Conservation (phyloP, 2,329 filamentous ascomycete species). For the Metarhizium anisopliae region DNA sequence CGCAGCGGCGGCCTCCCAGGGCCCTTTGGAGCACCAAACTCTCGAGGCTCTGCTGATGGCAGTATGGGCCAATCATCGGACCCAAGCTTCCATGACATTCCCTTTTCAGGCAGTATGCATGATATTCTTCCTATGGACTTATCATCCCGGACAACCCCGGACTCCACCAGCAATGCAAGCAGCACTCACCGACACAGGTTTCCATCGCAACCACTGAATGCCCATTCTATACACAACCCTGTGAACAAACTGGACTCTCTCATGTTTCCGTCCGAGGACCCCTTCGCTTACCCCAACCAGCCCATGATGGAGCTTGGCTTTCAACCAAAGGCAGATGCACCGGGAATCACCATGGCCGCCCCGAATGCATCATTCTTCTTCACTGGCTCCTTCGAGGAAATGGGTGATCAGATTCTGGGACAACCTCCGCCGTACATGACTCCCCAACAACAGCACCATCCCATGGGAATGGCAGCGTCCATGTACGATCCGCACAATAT, state of each 20-base stretch:
- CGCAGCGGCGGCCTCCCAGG: slow-evolving; percentile 16
- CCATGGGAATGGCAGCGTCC: slow-evolving; percentile 31
- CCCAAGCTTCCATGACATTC: slow-evolving; percentile 24
- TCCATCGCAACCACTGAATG: slow-evolving; percentile 21
- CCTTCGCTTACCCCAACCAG: slow-evolving; percentile 72
- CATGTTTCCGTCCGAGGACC: slow-evolving; percentile 74
- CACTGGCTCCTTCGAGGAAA: slow-evolving; percentile 48
- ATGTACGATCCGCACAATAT: slow-evolving; percentile 36
- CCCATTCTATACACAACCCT: slow-evolving; percentile 27
- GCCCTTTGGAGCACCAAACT: slow-evolving; percentile 15
- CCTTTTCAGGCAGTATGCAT: slow-evolving; percentile 30
- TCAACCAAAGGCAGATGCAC: slow-evolving; percentile 24
- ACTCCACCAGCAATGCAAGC: slow-evolving; percentile 31
- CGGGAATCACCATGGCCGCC: slow-evolving; percentile 22
- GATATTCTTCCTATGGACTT: slow-evolving; percentile 39
- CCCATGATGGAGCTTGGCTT: slow-evolving; percentile 54
- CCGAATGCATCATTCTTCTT: slow-evolving; percentile 40
- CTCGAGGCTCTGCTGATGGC: slow-evolving; percentile 25
- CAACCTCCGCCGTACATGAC: slow-evolving; percentile 64
- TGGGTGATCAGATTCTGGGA: slow-evolving; percentile 65
- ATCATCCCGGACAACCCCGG: slow-evolving; percentile 31
- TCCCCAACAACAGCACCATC: slow-evolving; percentile 35
- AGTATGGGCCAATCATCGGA: slow-evolving; percentile 20
- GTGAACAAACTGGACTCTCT: slow-evolving; percentile 65
- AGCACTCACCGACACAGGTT: slow-evolving; percentile 28